Evolutionary conservation across 116 monocot species (phyloP), one percentile per base, ranked within the genome.

Genomic region (Zostera marina): DNA sequence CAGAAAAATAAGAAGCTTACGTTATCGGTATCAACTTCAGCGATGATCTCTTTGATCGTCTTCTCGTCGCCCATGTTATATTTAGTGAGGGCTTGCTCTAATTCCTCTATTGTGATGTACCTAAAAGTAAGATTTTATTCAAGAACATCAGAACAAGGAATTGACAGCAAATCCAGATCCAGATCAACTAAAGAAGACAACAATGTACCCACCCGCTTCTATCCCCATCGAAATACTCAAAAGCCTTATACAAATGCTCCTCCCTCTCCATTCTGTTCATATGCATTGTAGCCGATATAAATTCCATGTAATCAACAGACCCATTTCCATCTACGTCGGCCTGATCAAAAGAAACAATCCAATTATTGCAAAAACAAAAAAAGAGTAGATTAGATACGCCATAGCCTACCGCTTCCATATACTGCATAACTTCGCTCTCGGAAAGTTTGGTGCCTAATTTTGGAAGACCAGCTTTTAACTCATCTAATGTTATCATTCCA

Each of bases 1-100:
- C 25, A 48, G 8, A 44, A 15, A 44, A 32, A 11, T 8, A 9
- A 45, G 42, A 47, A 51, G 63, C 80, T 88, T 61, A 88, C 94
- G 66, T 96, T 82, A 62, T 96, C 89, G 4, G 82, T 59, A 23
- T 96, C 94, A 14, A 96, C 89, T 74, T 96, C 89, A 3, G 96
- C 85, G 61, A 96, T 85, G 65, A 96, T 96, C n/a, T 96, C 94
- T 71, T 79, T 79, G 39, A 88, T 88, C 6, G 73, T 80, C 9
- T 67, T 63, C 24, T 68, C 73, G 66, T 96, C 94, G 11, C 88
- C 85, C 58, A 96, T 80, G 51, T 79, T 85, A 66, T 89, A 78
- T 44, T 89, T 80, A 68, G 66, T 61, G 71, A 89, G 72, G 22
- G 89, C 82, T 12, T 69, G 65, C 61, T 82, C 72, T 47, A 96